These are phyloP conservation scores for Leptographium procerum DNA, from an alignment of 2,329 filamentous ascomycete species.

Conservation along the genomic window DNA sequence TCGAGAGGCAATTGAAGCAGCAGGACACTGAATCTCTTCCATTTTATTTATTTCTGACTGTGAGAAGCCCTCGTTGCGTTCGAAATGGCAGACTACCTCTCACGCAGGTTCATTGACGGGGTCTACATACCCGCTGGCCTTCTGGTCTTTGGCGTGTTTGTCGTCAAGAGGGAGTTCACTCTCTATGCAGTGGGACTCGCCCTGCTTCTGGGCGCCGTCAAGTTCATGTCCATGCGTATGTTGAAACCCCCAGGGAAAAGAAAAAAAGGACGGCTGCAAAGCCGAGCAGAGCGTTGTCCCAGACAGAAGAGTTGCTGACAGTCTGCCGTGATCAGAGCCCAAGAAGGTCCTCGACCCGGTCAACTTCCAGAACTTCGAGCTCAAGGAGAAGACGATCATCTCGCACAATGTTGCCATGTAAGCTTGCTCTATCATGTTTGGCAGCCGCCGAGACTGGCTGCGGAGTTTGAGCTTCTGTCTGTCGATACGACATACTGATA, in stretches of 20 bases:
- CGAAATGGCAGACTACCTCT: constrained; percentile 31
- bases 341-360: constrained; percentile 67
- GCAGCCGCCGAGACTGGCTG: too few species aligned
- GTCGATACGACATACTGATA: background rate
- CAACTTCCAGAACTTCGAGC: constrained; percentile 81
- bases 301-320: background rate
- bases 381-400: constrained; percentile 88
- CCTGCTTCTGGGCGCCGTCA: constrained; percentile 54
- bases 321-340: constrained; percentile 34
- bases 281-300: too few species aligned
- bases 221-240: constrained; percentile 62
- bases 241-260: constrained; percentile 13
- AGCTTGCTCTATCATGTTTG: too few species aligned
- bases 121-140: constrained; percentile 77
- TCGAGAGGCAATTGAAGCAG: background rate
- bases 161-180: constrained; percentile 69
- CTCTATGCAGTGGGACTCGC: constrained; percentile 59
- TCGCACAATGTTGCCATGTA: constrained; percentile 98
- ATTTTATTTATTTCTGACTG: background rate
- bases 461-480: background rate
- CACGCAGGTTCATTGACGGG: constrained; percentile 60
- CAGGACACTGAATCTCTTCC: background rate
- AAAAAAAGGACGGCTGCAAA: too few species aligned
- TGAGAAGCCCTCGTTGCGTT: background rate
- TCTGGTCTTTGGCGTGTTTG: constrained; percentile 61